phyloP scores from a whole-genome alignment of 192 early-diverging fungal species.

The Backusella sp. region DNA sequence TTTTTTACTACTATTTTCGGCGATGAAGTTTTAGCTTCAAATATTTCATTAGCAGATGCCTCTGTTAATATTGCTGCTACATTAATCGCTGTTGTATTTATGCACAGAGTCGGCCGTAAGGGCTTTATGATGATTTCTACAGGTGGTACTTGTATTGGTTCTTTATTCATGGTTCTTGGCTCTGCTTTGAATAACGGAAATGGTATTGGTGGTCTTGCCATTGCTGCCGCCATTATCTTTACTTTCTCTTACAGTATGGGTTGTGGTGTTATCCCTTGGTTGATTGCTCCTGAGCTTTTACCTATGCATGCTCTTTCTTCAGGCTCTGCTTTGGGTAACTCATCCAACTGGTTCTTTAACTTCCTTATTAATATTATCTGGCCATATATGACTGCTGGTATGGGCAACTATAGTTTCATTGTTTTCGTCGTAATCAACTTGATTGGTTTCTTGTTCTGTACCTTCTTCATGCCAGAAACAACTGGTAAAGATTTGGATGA shows the following conservation, averaged over 20 bases:
- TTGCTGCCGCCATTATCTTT: conserved; percentile 58
- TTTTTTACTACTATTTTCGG: conserved; percentile 68
- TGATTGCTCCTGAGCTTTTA: conserved; percentile 75
- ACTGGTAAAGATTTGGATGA: conserved; percentile 36
- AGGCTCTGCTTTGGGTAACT: conserved; percentile 69
- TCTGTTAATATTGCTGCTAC: conserved; percentile 63
- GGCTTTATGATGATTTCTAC: conserved; percentile 64
- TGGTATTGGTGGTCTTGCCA: conserved; percentile 57
- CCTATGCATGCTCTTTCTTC: conserved; percentile 74
- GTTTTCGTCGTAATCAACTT: conserved; percentile 71
- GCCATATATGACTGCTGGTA: conserved; percentile 31
- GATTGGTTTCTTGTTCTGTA: conserved; percentile 64
- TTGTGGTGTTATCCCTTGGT: conserved; percentile 81
- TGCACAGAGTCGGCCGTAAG: conserved; percentile 70
- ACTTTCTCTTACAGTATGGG: conserved; percentile 77
- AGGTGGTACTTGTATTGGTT: conserved; percentile 61
- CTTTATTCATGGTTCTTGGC: conserved; percentile 64
- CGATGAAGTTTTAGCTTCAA: conserved; percentile 44
- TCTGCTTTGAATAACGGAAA: conserved; percentile 31
- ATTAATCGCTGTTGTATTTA: conserved; percentile 53
- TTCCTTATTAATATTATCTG: conserved; percentile 45
- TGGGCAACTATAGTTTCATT: conserved; percentile 49
- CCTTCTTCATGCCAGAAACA: conserved; percentile 80
- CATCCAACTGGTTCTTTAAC: conserved; percentile 66
- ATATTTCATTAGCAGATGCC: conserved; percentile 62